Evolutionary conservation across 1,284 basidiomycete genomes (phyloP).

Genomic region (Coniferiporia weirii): DNA sequence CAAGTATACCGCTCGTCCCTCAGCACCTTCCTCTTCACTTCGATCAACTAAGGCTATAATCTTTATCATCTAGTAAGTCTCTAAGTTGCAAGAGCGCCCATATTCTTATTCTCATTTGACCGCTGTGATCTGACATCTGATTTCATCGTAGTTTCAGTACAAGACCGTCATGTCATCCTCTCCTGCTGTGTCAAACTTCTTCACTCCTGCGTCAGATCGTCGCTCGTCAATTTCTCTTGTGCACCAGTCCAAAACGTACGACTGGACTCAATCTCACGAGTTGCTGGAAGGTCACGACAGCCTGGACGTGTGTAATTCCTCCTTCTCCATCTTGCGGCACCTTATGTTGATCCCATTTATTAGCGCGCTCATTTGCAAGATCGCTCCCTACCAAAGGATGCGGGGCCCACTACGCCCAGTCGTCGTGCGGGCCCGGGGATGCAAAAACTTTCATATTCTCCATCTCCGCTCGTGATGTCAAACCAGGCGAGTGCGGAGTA

Average conservation of each 20-base stretch:
- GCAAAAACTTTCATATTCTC: slow-evolving; percentile 14
- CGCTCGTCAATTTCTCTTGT: slow-evolving; percentile 36
- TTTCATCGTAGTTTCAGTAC: slow-evolving; percentile 44
- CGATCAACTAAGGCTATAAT: slow-evolving; percentile 11
- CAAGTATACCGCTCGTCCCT: slow-evolving; percentile 10
- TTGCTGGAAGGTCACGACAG: slow-evolving; percentile 10
- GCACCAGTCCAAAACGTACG: slow-evolving; percentile 34
- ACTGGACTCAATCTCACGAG: slow-evolving; percentile 32
- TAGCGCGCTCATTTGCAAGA: slow-evolving; percentile 12
- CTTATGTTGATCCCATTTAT: slow-evolving; percentile 10
- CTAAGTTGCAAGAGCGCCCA: not conserved
- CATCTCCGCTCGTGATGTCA: slow-evolving; percentile 16
- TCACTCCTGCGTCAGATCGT: slow-evolving; percentile 36
- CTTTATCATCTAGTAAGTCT: slow-evolving; percentile 16
- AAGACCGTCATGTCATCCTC: slow-evolving; percentile 50
- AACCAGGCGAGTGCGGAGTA: slow-evolving; percentile 12
- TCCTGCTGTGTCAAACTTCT: slow-evolving; percentile 34
- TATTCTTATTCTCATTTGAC: slow-evolving; percentile 18
- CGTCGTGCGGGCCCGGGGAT: slow-evolving; percentile 11
- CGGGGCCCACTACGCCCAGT: not conserved
- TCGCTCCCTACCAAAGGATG: slow-evolving; percentile 13
- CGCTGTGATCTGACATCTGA: slow-evolving; percentile 16
- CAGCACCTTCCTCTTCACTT: slow-evolving; percentile 4
- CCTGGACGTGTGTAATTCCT: slow-evolving; percentile 10
- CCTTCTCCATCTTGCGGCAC: not conserved